Base-by-base conservation (phyloP, 2,329 filamentous ascomycete genomes). In the Trichoderma citrinoviride region DNA sequence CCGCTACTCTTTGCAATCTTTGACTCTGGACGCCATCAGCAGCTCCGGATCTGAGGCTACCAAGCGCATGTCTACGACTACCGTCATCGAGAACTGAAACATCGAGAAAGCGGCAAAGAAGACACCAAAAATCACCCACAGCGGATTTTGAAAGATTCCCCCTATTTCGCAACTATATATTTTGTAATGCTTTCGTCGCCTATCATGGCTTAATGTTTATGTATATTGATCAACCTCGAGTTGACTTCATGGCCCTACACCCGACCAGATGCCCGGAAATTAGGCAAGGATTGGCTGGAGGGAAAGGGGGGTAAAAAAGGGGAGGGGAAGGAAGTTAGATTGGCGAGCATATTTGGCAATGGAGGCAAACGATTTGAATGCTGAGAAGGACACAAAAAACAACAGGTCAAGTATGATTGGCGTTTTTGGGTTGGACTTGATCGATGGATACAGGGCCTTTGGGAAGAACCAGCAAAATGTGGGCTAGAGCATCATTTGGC, bases 1-100 rank as follows among this genome's bases (percentile, higher is more conserved):
- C 7, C 70, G 73, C 56, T 69, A 68, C 56, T 74, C 74, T 0
- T 52, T 70, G 3, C 71, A 74, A 19, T 73, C 73, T 46, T 67
- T 44, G 69, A 67, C 17, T 67, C 71, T 46, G 70, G 73, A 49
- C 66, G 70, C 50, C 19, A 52, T 65, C 40, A 53, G 65, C 64
- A 62, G 27, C 41, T 61, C 64, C 6, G 61, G 56, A 14, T 56
- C 67, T 2, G 64, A 61, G 49, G 64, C 55, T 21, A 65, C 70
- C 0, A 71, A 71, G 41, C 70, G 73, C 56, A 58, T 73, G 29
- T 76, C 74, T 23, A 73, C 73, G 8, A 50, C 65, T 29, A 61
- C 65, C 6, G 40, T 56, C 33, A 65, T 52, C 25, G 61, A 66
- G 27, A 62, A 62, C n/a, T 54, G 25, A 46, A 58, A 23, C 3